phyloP scores from a whole-genome alignment of 2,329 filamentous ascomycete species.

The Colletotrichum sp. region DNA sequence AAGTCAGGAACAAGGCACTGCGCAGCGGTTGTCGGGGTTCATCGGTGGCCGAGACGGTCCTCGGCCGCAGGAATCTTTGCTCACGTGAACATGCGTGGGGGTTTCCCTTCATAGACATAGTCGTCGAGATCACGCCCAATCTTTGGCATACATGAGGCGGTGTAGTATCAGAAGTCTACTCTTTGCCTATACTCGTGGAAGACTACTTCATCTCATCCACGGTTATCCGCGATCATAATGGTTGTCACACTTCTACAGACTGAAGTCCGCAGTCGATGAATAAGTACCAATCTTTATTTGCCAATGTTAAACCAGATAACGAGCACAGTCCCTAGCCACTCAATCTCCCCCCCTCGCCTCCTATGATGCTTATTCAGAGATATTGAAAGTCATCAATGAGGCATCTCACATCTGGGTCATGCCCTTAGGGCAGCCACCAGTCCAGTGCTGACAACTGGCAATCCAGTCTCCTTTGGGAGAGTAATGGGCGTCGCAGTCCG shows the following conservation, averaged over 20 bases:
- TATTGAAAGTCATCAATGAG: background rate
- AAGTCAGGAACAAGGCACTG: background rate
- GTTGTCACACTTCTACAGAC: no score
- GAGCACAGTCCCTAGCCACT: background rate
- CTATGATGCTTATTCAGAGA: background rate
- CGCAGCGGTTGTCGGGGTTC: background rate
- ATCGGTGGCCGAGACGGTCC: background rate
- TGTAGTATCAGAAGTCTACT: no score
- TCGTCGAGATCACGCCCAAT: background rate
- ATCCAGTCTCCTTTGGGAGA: background rate
- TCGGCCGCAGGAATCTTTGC: background rate
- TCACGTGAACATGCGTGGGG: constrained; percentile 1
- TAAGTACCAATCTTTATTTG: no score
- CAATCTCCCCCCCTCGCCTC: background rate
- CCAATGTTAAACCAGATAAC: no score
- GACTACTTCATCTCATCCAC: no score
- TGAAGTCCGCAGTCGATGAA: no score
- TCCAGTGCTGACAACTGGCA: background rate
- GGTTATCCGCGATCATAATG: no score
- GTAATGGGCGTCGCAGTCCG: background rate
- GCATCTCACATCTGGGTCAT: background rate
- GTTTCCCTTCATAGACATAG: background rate
- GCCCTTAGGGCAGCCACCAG: background rate
- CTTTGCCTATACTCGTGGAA: no score
- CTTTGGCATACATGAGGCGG: no score